A percentile compares a stretch with the other conserved stretches of the same genome.
Conservation (phyloP, 257 asterid species). For the Solanum raphanifolium region DNA sequence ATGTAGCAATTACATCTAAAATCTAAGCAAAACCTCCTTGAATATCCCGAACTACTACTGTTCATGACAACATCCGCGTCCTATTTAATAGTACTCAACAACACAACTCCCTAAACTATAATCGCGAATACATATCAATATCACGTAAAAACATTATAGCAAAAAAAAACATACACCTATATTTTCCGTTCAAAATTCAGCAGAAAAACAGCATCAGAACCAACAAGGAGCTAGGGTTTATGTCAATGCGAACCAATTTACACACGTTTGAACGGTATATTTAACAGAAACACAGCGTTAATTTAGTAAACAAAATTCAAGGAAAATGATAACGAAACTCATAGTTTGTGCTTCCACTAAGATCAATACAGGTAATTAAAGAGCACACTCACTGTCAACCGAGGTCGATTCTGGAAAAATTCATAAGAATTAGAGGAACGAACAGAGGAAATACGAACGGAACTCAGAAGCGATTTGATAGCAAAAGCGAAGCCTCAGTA, state of each 20-base stretch:
- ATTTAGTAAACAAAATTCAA: not conserved
- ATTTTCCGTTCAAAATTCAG: not conserved
- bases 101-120: not conserved
- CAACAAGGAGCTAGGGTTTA: not conserved
- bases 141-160: not conserved
- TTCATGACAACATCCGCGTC: not conserved
- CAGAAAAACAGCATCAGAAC: not conserved
- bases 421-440: not conserved
- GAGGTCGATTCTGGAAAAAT: not conserved
- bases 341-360: not conserved
- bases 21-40: not conserved
- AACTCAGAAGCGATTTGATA: not conserved
- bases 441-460: not conserved
- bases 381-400: not conserved
- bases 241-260: not conserved
- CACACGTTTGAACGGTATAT: not conserved
- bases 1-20: not conserved
- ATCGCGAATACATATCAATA: not conserved
- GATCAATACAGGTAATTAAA: not conserved
- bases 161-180: not conserved
- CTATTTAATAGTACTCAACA: not conserved
- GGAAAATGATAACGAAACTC: not conserved
- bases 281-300: not conserved
- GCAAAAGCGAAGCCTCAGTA: not conserved
- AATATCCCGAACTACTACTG: not conserved